Evolutionary conservation across 2,329 filamentous ascomycete genomes (phyloP).

Genomic region (Pyrenophora teres): DNA sequence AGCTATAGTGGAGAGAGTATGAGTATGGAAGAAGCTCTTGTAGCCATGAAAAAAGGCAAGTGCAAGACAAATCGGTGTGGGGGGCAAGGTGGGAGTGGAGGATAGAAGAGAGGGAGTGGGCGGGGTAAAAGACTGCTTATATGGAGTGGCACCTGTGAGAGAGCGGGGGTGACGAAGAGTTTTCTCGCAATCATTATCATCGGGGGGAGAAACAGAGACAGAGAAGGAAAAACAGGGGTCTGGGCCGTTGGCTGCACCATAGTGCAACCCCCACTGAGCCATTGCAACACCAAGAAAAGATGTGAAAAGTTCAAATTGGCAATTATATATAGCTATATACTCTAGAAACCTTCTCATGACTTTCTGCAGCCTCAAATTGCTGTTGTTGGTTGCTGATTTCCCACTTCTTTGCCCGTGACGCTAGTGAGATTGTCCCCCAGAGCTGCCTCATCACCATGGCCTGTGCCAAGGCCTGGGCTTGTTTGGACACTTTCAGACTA

Average conservation of each 20-base stretch:
- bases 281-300: constrained; percentile 14
- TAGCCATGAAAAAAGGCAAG: background rate
- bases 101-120: background rate
- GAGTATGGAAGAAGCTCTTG: background rate
- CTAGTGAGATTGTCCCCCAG: constrained; percentile 7
- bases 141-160: background rate
- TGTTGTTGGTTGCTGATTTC: background rate
- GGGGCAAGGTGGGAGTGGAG: background rate
- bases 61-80: background rate
- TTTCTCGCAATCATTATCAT: background rate
- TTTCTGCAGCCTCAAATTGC: background rate
- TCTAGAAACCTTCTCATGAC: background rate
- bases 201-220: too few species aligned
- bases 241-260: background rate
- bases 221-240: background rate
- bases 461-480: background rate
- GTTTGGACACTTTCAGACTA: background rate
- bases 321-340: constrained; percentile 3
- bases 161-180: constrained; percentile 2
- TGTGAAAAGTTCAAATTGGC: background rate
- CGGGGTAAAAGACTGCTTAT: background rate
- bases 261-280: constrained; percentile 8
- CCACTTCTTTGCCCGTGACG: constrained; percentile 1
- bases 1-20: background rate
- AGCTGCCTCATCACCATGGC: constrained; percentile 1